These are phyloP conservation scores for Trametes pubescens DNA, from an alignment of 1,284 basidiomycete species.

Conservation along the genomic window DNA sequence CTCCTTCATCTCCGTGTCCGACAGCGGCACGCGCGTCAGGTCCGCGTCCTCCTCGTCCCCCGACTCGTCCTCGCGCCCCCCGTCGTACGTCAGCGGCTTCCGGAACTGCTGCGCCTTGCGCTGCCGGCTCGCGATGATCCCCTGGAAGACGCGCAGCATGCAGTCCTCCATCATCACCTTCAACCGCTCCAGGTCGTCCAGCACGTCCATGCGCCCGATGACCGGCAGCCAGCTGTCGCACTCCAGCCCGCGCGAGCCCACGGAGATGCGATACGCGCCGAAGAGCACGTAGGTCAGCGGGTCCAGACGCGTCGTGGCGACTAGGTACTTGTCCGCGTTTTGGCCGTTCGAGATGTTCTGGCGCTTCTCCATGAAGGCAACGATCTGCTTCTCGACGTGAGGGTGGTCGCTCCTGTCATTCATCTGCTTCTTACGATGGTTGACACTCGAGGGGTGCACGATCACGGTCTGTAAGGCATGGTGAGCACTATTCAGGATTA, in stretches of 20 bases:
- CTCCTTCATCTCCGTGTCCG: conserved; percentile 73
- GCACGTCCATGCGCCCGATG: conserved; percentile 75
- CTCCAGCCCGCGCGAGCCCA: conserved; percentile 75
- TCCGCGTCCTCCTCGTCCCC: conserved; percentile 64
- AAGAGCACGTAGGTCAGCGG: conserved; percentile 94
- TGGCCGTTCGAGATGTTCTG: conserved; percentile 68
- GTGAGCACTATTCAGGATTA: conserved; percentile 7
- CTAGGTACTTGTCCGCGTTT: conserved; percentile 73
- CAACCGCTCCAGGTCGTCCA: conserved; percentile 89
- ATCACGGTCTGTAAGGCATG: conserved; percentile 59
- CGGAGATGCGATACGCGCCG: conserved; percentile 82
- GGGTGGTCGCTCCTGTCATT: conserved; percentile 48
- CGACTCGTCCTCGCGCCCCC: conserved; percentile 66
- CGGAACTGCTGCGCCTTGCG: conserved; percentile 41
- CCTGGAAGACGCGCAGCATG: conserved; percentile 93
- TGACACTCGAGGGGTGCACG: conserved; percentile 91
- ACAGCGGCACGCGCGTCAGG: conserved; percentile 59
- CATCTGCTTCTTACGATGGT: conserved; percentile 73
- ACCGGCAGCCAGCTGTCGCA: conserved; percentile 95
- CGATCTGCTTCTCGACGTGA: conserved; percentile 78
- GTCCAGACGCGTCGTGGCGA: conserved; percentile 88
- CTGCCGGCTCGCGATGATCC: conserved; percentile 65
- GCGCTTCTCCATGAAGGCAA: conserved; percentile 88
- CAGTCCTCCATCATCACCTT: conserved; percentile 86
- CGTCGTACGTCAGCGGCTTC: conserved; percentile 50